Conservation (phyloP, 176 grass and related monocot genomes). For the Eremochloa ophiuroides region DNA sequence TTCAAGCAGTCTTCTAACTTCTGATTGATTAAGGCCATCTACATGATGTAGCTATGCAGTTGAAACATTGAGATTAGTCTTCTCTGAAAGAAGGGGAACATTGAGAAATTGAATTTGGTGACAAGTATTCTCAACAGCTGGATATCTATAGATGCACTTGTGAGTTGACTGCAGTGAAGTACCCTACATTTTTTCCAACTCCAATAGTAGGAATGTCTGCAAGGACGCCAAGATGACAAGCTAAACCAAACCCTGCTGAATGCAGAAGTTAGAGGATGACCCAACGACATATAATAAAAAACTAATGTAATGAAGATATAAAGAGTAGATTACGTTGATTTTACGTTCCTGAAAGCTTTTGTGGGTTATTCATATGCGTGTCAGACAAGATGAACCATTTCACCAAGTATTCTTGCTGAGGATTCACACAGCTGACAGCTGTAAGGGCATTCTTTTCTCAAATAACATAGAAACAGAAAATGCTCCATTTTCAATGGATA, state of each 20-base stretch:
- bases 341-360: neutral
- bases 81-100: neutral
- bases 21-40: constrained; percentile 73
- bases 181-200: constrained; percentile 92
- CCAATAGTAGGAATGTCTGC: constrained; percentile 70
- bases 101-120: neutral
- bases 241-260: constrained; percentile 93
- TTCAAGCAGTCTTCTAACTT: constrained; percentile 58
- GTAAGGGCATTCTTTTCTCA: neutral
- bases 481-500: neutral
- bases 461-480: neutral
- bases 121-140: neutral
- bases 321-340: neutral
- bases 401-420: neutral
- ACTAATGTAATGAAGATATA: neutral
- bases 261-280: neutral
- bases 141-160: neutral
- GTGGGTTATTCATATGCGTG: neutral
- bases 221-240: constrained; percentile 88
- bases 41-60: constrained; percentile 75
- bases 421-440: neutral
- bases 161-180: neutral
- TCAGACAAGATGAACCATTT: neutral
- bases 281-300: neutral
- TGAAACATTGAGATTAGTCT: constrained; percentile 16